Evolutionary conservation across 768 basidiomycete genomes (phyloP), one percentile per base, ranked within the genome.

Genomic region (Leucosporidium creatinivorum): DNA sequence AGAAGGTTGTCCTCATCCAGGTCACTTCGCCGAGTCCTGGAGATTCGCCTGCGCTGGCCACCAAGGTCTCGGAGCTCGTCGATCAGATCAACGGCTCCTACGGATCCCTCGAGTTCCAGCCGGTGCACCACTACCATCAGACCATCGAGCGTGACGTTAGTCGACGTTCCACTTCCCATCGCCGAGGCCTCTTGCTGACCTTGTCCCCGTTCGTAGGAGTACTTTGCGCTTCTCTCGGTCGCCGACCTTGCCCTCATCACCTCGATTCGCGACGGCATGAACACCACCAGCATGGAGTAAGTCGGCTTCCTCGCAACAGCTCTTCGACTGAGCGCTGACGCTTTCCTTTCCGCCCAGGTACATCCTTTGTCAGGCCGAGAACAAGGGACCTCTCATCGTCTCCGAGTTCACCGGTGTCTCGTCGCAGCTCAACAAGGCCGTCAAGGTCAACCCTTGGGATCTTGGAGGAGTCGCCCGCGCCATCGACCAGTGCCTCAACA

Each of bases 321-420:
- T 60, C 3, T n/a, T 48, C 30, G 33, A 19, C n/a, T 7, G 21
- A 23, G 33, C 6, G n/a, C 58, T 28, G 21, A 48, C 23, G 12
- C 26, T 12, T 1, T n/a, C n/a, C n/a, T 44, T 9, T 30, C 36
- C 28, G 0, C 21, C 0, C 63, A 76, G 74, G 79, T 97, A 93
- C 78, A 89, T 94, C 33, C 89, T 98, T 69, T 92, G 93, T 44
- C 94, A 99, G 79, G 85, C 89, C 73, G 88, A 90, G 61, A 87
- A 88, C 76, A 86, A 85, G 79, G 79, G 79, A 47, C 93, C 94
- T 0, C 85, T 93, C 61, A 88, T 97, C 68, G 81, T 99, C 63
- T 92, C 89, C 75, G 94, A 99, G 80, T 98, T 98, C 76, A 96
- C 96, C 89, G 94, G 94, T 15, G 96, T 96, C 74, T 89, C 90